Evolutionary conservation across 495 filamentous ascomycete species (phyloP), one percentile per base, ranked within the genome.

Genomic region (Neurospora sp.): DNA sequence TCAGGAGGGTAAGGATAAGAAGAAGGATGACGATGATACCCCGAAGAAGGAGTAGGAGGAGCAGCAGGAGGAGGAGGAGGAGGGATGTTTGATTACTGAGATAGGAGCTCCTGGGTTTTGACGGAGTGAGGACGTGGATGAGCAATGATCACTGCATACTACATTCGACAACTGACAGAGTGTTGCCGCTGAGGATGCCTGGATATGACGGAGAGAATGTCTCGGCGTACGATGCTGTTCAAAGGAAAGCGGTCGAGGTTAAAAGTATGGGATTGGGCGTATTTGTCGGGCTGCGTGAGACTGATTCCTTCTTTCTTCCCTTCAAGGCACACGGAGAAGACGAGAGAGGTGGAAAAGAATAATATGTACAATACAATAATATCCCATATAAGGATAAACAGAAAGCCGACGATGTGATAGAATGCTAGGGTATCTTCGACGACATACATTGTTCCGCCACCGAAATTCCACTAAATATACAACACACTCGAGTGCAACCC

Each of bases 1-100:
- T 79, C 87, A 86, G 68, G 53, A 40, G 16, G 41, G 45, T 39
- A 74, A 39, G 12, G 76, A 76, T 71, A 71, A 68, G 69, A 78
- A 44, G n/a, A 68, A 53, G 20, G 10, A 12, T 27, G 48, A 10
- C 14, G 45, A 40, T 71, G 44, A 71, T 70, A 44, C 5, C 69
- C 37, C 69, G 44, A 79, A 75, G 40, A 72, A 76, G 16, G 45
- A 74, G 22, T 76, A 79, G 38, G 69, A n/a, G 39, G 2, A 31
- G 27, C 27, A 31, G 27, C 27, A 31, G 27, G 14, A 69, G 20
- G 53, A 65, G 70, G n/a, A 22, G 18, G 75, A 42, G 4, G 4
- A 37, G 35, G 14, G 27, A 16, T 61, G 22, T 65, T 37, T 9
- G 12, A 35, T 31, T 35, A 61, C 12, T 16, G 53, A 61, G 53